Conservation (phyloP, 2,329 filamentous ascomycete genomes). For the Aspergillus viridinutans region DNA sequence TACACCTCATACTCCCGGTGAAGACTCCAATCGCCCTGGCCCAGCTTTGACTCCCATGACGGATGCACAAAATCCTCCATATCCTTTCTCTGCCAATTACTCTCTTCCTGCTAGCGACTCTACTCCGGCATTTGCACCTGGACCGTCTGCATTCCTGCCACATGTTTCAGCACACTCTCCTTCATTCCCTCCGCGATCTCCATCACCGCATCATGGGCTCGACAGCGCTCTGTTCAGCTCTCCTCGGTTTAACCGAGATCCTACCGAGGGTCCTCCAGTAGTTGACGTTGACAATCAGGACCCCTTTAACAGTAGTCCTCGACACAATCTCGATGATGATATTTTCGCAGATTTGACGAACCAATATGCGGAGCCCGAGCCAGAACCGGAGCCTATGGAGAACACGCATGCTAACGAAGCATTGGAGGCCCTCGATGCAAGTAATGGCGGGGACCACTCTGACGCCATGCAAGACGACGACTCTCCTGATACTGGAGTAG, state of each 20-base stretch:
- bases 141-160: constrained; percentile 35
- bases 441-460: constrained; percentile 32
- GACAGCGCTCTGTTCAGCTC: constrained; percentile 42
- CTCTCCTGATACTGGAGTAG: constrained; percentile 17
- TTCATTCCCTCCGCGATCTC: constrained; percentile 38
- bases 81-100: constrained; percentile 39
- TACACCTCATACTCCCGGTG: constrained; percentile 26
- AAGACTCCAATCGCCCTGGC: constrained; percentile 26
- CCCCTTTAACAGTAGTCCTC: constrained; percentile 38
- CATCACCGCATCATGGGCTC: constrained; percentile 32
- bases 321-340: constrained; percentile 40
- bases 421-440: constrained; percentile 40
- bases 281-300: constrained; percentile 29
- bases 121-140: constrained; percentile 34
- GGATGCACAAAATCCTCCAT: constrained; percentile 27
- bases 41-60: constrained; percentile 33
- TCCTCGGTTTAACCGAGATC: constrained; percentile 33
- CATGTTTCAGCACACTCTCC: constrained; percentile 33
- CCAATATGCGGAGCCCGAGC: constrained; percentile 36
- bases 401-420: constrained; percentile 47
- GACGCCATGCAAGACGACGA: constrained; percentile 25
- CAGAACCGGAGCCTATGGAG: constrained; percentile 32
- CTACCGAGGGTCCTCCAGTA: constrained; percentile 27
- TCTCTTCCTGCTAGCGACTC: constrained; percentile 33
- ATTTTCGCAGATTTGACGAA: constrained; percentile 47